Base-by-base conservation (phyloP, 2,329 filamentous ascomycete species). In the Pseudomassariella vexata region DNA sequence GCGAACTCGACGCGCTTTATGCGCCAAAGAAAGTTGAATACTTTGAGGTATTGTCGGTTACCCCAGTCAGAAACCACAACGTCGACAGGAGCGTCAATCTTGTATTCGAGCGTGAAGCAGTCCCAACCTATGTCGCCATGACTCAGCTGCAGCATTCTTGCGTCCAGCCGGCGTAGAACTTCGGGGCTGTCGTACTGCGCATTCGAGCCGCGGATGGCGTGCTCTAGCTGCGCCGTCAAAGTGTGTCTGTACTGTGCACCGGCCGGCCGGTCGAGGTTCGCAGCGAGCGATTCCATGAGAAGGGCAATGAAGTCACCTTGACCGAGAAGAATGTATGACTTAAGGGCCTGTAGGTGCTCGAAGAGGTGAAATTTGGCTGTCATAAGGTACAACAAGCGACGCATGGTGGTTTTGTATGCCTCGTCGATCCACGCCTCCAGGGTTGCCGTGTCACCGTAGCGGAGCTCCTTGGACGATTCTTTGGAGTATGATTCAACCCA, bases 91-190 rank as follows among this genome's bases (percentile, higher is more conserved):
- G 90, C 85, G 55, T 95, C 89, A 46, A 98, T 92, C 57, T 96
- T 95, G 64, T 98, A 98, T 56, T 98, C 94, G 7, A 98, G 76
- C 0, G 92, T 98, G 61, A 98, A 98, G 53, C 94, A 95, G 53
- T 98, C 92, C 92, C 92, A 98, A 30, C 92, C 92, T 32, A 95
- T 96, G 49, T 98, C 92, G 31, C 92, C 92, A 48, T 95, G 89
- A 7, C 85, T 94, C 5, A 96, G 73, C 61, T 96, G 90, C 24
- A 98, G 73, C 90, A 98, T 96, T 40, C 94, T 85, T n/a, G 92
- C 90, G 59, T 98, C 92, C 4, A 98, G 73, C 9, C 92, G 79
- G 5, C 87, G 79, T 18, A 98, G 75, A 5, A 98, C 89, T 52
- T 98, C 94, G 2, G 86, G 77, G 4, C 84, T 84, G 58, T 98